A percentile compares a stretch with the other conserved stretches of the same genome.
These are phyloP conservation scores for Pinus tabuliformis DNA, from an alignment of 75 land plant species.

Conservation along the genomic window DNA sequence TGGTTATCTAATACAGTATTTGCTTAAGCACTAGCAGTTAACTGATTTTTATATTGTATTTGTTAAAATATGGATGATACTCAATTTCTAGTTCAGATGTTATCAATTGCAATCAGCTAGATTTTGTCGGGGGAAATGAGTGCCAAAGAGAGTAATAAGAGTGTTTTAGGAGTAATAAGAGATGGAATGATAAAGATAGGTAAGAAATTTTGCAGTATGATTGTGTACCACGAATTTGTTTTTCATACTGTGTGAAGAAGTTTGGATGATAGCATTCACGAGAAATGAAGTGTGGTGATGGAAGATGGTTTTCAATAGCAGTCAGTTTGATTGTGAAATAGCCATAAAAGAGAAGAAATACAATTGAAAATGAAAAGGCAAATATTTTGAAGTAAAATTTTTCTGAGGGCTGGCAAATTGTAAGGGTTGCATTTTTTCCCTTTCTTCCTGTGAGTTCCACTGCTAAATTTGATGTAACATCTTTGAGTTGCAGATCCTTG, in stretches of 20 bases:
- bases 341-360: slow-evolving; percentile 1
- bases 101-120: neutral
- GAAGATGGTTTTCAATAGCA: neutral
- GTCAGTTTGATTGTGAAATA: neutral
- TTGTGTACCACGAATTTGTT: neutral
- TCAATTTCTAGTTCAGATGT: neutral
- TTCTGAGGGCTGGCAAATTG: neutral
- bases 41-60: neutral
- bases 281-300: neutral
- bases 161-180: neutral
- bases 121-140: neutral
- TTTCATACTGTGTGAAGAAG: neutral
- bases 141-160: neutral
- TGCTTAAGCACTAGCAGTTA: neutral
- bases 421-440: neutral
- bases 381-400: neutral
- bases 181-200: neutral
- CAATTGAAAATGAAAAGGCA: neutral
- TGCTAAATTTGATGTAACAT: neutral
- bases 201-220: neutral
- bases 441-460: neutral
- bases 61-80: neutral
- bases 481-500: slow-evolving; percentile 36
- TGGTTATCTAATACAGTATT: neutral
- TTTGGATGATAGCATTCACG: neutral